A percentile compares a stretch with the other conserved stretches of the same genome.
Evolutionary conservation across 2,329 filamentous ascomycete species (phyloP).

Genomic region (Claviceps humidiphila): DNA sequence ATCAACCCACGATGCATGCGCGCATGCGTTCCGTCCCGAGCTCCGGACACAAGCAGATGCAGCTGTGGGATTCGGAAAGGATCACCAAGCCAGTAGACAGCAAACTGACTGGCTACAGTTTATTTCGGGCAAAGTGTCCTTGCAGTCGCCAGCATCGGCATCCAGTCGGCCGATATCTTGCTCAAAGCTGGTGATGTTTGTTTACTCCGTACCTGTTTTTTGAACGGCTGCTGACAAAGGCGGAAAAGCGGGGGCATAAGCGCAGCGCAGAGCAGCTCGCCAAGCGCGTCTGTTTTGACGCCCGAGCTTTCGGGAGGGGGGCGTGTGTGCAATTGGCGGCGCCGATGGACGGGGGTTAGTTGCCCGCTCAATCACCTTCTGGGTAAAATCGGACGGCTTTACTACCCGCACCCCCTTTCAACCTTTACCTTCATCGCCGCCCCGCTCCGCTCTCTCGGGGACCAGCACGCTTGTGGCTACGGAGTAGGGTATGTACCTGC

Average conservation of each 20-base stretch:
- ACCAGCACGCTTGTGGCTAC: neutral
- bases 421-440: neutral
- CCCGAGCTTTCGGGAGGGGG: neutral
- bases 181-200: neutral
- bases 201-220: neutral
- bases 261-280: neutral
- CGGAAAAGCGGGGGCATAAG: neutral
- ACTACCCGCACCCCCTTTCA: neutral
- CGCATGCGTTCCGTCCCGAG: neutral
- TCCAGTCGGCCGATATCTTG: neutral
- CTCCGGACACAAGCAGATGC: neutral
- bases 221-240: conserved; percentile 1
- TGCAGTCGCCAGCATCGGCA: neutral
- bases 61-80: neutral
- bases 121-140: neutral
- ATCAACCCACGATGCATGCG: neutral
- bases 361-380: too few relatives aligned
- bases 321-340: neutral
- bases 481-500: neutral
- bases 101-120: neutral
- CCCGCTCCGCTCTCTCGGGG: neutral
- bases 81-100: neutral
- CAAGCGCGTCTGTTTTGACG: conserved; percentile 2
- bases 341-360: neutral
- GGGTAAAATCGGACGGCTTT: neutral